Conservation (phyloP, 2,329 filamentous ascomycete species). For the Pseudogymnoascus sp. region DNA sequence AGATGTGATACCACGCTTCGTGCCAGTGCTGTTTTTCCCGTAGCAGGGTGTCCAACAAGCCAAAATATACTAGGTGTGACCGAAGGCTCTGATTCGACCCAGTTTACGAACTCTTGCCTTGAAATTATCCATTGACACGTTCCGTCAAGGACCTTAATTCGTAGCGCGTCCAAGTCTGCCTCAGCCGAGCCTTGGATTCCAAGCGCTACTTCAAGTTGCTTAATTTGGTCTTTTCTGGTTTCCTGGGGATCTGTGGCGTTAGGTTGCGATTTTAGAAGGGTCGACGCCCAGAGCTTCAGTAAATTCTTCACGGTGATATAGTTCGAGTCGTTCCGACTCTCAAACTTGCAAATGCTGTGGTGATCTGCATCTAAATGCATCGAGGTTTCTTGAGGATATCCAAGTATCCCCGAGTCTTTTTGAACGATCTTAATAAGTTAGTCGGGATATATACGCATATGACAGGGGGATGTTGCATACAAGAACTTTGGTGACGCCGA, state of each 20-base stretch:
- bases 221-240: background rate
- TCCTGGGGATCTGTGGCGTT: background rate
- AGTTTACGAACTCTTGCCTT: slow-evolving; percentile 10
- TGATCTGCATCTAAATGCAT: slow-evolving; percentile 35
- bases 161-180: slow-evolving; percentile 16
- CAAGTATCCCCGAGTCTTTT: slow-evolving; percentile 35
- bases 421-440: slow-evolving; percentile 26
- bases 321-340: slow-evolving; percentile 29
- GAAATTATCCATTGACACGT: slow-evolving; percentile 21
- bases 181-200: background rate
- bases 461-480: background rate
- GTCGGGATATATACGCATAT: slow-evolving; percentile 16
- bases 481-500: slow-evolving; percentile 19
- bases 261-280: background rate
- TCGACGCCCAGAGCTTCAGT: background rate
- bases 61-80: background rate
- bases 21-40: slow-evolving; percentile 6
- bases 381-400: slow-evolving; percentile 34
- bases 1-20: background rate
- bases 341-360: slow-evolving; percentile 35
- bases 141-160: slow-evolving; percentile 14
- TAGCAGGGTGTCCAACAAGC: background rate
- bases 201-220: background rate
- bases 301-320: slow-evolving; percentile 29
- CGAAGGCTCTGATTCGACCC: slow-evolving; percentile 12